These are phyloP conservation scores for Cyanodermella asteris DNA, from an alignment of 2,329 filamentous ascomycete species.

Conservation along the genomic window DNA sequence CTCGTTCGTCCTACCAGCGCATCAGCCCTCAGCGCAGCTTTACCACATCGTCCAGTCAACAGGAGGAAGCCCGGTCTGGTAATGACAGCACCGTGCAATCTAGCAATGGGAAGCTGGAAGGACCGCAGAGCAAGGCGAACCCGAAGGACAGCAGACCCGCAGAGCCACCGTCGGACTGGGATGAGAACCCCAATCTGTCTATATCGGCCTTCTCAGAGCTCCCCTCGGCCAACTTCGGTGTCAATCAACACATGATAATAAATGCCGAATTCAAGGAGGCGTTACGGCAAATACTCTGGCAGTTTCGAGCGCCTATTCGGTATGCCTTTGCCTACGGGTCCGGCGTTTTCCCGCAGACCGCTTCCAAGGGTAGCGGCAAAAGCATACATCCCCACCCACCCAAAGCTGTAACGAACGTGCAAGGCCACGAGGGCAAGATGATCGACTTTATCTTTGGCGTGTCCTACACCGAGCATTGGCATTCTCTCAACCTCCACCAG, in stretches of 20 bases:
- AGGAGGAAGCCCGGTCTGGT: no score
- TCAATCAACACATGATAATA: slow-evolving; percentile 91
- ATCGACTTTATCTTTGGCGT: slow-evolving; percentile 98
- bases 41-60: no score
- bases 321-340: slow-evolving; percentile 97
- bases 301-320: slow-evolving; percentile 79
- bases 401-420: slow-evolving; percentile 58
- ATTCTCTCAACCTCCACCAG: slow-evolving; percentile 73
- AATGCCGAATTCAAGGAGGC: slow-evolving; percentile 90
- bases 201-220: slow-evolving; percentile 57
- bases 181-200: slow-evolving; percentile 48
- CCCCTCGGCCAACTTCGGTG: slow-evolving; percentile 62
- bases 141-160: no score
- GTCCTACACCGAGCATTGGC: slow-evolving; percentile 87
- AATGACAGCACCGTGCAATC: no score
- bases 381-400: slow-evolving; percentile 67
- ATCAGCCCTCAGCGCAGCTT: no score
- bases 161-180: slow-evolving; percentile 37
- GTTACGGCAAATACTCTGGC: slow-evolving; percentile 65
- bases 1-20: no score
- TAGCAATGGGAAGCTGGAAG: no score
- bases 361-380: slow-evolving; percentile 20
- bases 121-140: no score
- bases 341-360: slow-evolving; percentile 70
- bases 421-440: slow-evolving; percentile 80